Evolutionary conservation across 768 basidiomycete genomes (phyloP), one percentile per base, ranked within the genome.

Genomic region (Collybiopsis luxurians): DNA sequence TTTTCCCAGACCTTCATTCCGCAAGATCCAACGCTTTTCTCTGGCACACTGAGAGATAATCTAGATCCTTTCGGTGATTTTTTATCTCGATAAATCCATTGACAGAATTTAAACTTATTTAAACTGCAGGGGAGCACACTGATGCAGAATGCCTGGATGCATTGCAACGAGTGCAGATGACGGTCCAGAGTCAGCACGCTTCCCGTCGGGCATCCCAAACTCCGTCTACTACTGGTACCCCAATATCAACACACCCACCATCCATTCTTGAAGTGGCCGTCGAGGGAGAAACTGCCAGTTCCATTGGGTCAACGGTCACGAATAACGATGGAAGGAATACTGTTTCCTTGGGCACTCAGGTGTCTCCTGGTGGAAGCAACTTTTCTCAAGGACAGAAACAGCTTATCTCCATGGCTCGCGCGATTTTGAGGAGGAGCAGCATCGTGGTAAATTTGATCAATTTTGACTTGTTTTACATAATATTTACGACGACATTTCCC

Each of bases 351-450:
- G 84, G 90, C 19, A 90, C 88, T 0, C 84, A 88, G 58, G 88
- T 96, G 9, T 91, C 91, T 0, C 79, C 90, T 0, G 93, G 93
- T 0, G 94, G 94, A 0, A 79, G 85, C 28, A 96, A 97, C 73
- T 95, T 97, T 70, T 95, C 91, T 1, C 91, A 94, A 58, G 95
- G 95, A 10, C 94, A 98, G 66, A 71, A 93, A 10, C 95, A 98
- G 64, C 73, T 93, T 15, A 89, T 94, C 53, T 87, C 90, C 1
- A 88, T 93, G 87, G 92, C 91, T 0, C 80, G 92, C 4, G 90
- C 92, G 0, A 73, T 93, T 21, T 74, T 92, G 28, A 75, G 89
- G 17, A 79, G 82, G 6, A 90, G 85, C 64, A 73, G 85, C 12
- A 83, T 93, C 60, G 85, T 93, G 50, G 81, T 93, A n/a, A n/a